Evolutionary conservation across 2,329 filamentous ascomycete genomes (phyloP).

Genomic region (Thielaviopsis musarum): DNA sequence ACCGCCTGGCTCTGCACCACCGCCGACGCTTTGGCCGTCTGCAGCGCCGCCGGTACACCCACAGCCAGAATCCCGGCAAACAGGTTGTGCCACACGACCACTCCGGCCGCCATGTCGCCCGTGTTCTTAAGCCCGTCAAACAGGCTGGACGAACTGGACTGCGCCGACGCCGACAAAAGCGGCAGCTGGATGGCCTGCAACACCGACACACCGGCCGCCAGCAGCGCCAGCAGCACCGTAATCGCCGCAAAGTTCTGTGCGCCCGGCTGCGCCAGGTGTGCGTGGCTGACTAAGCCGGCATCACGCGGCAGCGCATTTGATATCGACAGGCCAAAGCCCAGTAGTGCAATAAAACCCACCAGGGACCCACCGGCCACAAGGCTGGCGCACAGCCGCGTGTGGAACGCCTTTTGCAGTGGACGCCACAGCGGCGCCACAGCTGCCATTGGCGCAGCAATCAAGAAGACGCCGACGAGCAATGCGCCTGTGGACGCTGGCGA

Average conservation of each 20-base stretch:
- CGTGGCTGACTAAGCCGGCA: slow-evolving; percentile 17
- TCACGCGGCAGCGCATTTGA: slow-evolving; percentile 7
- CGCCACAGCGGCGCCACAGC: slow-evolving; percentile 19
- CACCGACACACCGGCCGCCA: slow-evolving; percentile 26
- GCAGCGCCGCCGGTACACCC: slow-evolving; percentile 23
- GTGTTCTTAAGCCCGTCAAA: slow-evolving; percentile 28
- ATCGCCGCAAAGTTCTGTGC: slow-evolving; percentile 23
- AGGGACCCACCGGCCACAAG: slow-evolving; percentile 25
- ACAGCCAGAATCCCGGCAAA: slow-evolving; percentile 27
- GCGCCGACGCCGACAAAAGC: slow-evolving; percentile 29
- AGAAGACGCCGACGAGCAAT: slow-evolving; percentile 28
- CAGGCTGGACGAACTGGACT: slow-evolving; percentile 31
- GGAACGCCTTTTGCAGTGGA: slow-evolving; percentile 19
- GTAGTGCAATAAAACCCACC: slow-evolving; percentile 29
- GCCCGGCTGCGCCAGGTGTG: slow-evolving; percentile 18
- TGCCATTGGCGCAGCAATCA: slow-evolving; percentile 23
- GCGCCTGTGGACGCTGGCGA: slow-evolving; percentile 25
- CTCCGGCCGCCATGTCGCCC: slow-evolving; percentile 30
- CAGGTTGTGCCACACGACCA: slow-evolving; percentile 25
- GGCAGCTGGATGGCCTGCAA: slow-evolving; percentile 27
- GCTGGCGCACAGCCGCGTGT: slow-evolving; percentile 22
- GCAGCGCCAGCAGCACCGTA: slow-evolving; percentile 29
- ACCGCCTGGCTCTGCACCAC: slow-evolving; percentile 24
- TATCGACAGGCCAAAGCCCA: slow-evolving; percentile 11
- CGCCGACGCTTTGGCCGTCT: slow-evolving; percentile 14